Conservation (phyloP, 169 alveolate genomes). For the Cryptosporidium sp. region DNA sequence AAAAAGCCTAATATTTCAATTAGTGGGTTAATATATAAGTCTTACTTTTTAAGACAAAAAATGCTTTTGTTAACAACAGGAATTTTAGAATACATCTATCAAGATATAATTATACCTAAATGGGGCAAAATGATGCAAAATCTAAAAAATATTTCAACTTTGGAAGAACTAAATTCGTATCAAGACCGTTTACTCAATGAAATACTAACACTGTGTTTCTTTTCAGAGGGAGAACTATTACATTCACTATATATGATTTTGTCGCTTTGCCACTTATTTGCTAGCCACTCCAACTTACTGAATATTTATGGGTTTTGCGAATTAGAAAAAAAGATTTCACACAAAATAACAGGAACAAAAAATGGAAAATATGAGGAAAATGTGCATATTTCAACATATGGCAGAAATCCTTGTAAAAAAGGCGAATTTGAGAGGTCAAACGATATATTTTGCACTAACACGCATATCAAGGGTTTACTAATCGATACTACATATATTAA, state of each 20-base stretch:
- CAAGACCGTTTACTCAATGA: constrained; percentile 40
- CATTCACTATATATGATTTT: constrained; percentile 33
- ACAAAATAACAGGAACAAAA: neutral
- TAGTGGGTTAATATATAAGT: neutral
- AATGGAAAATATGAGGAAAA: neutral
- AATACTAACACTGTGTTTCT: constrained; percentile 51
- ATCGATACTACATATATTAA: constrained; percentile 17
- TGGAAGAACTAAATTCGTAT: constrained; percentile 7
- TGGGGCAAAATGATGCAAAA: neutral
- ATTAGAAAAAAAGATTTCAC: neutral
- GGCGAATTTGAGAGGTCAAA: neutral
- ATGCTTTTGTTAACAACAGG: constrained; percentile 46
- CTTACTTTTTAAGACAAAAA: constrained; percentile 49
- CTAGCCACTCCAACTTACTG: constrained; percentile 31
- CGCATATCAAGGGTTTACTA: neutral
- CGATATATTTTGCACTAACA: neutral
- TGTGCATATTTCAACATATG: neutral
- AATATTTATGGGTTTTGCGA: constrained; percentile 12
- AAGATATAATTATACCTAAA: constrained; percentile 38
- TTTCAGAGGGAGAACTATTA: neutral
- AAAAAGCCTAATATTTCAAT: neutral
- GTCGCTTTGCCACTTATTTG: constrained; percentile 48
- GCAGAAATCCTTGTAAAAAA: neutral
- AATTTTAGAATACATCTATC: constrained; percentile 19
- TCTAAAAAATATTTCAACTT: constrained; percentile 7